phyloP scores from a whole-genome alignment of 768 basidiomycete species.

The Xerocomus potaroensis region DNA sequence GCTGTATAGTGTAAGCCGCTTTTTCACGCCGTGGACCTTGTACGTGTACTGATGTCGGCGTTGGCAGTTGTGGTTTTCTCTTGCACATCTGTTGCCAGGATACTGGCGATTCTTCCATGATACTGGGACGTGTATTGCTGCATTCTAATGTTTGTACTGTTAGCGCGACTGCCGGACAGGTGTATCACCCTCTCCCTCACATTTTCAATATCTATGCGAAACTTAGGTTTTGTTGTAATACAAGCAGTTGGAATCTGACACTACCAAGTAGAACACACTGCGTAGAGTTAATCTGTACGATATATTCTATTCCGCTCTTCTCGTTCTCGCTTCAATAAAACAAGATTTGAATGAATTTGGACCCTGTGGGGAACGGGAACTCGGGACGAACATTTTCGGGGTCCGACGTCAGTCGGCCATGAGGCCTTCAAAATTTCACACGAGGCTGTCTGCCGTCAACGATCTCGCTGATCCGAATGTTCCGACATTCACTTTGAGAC shows the following conservation, averaged over 20 bases:
- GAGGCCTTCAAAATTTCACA: background rate
- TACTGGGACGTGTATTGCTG: slow-evolving; percentile 6
- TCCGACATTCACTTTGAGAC: background rate
- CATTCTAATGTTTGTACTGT: slow-evolving; percentile 11
- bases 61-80: slow-evolving; percentile 29
- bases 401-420: background rate
- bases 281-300: background rate
- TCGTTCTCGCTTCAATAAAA: too few species aligned
- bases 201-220: background rate
- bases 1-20: slow-evolving; percentile 32
- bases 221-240: slow-evolving; percentile 10
- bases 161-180: slow-evolving; percentile 5
- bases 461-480: background rate
- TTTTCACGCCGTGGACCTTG: background rate
- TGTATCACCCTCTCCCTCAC: background rate
- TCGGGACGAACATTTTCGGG: too few species aligned
- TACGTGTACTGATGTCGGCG: background rate
- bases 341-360: too few species aligned
- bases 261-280: background rate
- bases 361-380: too few species aligned
- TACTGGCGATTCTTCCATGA: slow-evolving; percentile 28
- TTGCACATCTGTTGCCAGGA: slow-evolving; percentile 28
- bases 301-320: background rate
- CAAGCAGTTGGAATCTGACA: background rate
- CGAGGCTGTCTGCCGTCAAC: background rate